Conservation (phyloP, 148 eudicot species). For the Linanthus parryae region DNA sequence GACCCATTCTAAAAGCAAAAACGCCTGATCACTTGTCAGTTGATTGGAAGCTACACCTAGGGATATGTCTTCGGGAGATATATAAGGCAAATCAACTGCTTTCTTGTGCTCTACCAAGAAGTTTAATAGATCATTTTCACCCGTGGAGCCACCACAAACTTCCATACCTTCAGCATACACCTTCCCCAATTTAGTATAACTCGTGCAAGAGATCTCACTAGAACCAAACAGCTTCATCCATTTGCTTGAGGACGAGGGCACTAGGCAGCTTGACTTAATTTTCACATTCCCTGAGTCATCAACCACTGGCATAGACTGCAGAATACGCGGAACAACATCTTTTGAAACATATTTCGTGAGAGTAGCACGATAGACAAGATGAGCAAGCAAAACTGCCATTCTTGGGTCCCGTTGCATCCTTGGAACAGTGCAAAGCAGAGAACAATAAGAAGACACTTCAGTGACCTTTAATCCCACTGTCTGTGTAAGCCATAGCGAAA, state of each 20-base stretch:
- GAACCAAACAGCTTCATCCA: constrained; percentile 28
- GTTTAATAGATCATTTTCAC: not conserved
- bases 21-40: constrained; percentile 8
- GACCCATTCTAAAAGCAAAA: constrained; percentile 9
- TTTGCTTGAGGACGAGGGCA: constrained; percentile 21
- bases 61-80: not conserved
- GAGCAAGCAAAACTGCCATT: constrained; percentile 15
- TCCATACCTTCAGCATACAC: constrained; percentile 13
- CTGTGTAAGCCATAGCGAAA: constrained; percentile 10
- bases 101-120: not conserved
- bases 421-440: not conserved
- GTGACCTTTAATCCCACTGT: constrained; percentile 1
- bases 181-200: constrained; percentile 20
- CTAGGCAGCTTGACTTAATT: constrained; percentile 3
- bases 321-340: constrained; percentile 5
- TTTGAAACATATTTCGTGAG: constrained; percentile 11
- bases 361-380: constrained; percentile 23
- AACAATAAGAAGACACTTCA: constrained; percentile 11
- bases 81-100: constrained; percentile 8
- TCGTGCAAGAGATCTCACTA: not conserved
- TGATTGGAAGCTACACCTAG: constrained; percentile 7
- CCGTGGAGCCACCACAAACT: not conserved
- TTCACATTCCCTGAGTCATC: constrained; percentile 19
- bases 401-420: constrained; percentile 8
- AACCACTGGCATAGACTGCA: constrained; percentile 18